Percentiles rank a stretch among this genome's conserved stretches.
Evolutionary conservation across 2,329 filamentous ascomycete genomes (phyloP).

Genomic region (Pseudopyricularia javanii): DNA sequence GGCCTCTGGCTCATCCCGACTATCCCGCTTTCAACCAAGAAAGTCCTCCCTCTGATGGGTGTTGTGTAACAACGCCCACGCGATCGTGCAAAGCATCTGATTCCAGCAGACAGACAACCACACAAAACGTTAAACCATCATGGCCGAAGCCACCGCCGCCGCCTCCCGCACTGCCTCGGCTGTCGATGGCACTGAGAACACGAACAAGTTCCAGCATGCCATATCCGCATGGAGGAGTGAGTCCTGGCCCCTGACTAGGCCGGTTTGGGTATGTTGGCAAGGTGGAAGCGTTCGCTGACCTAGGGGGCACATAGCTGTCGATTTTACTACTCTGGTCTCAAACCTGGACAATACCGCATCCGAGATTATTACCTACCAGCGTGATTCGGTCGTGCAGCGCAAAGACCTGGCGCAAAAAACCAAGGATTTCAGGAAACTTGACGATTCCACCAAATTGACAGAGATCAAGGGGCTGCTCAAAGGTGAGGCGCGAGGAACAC

Average conservation of each 20-base stretch:
- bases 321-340: conserved; percentile 71
- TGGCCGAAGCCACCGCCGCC: conserved; percentile 10
- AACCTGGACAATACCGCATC: conserved; percentile 88
- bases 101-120: background rate
- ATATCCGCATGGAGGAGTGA: conserved; percentile 93
- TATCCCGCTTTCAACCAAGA: background rate
- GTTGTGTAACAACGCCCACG: background rate
- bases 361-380: conserved; percentile 84
- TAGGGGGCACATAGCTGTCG: conserved; percentile 50
- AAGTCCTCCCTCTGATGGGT: background rate
- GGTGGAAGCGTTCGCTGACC: conserved; percentile 1
- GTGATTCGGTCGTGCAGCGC: conserved; percentile 87
- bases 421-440: conserved; percentile 91
- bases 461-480: conserved; percentile 88
- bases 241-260: conserved; percentile 9
- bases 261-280: background rate
- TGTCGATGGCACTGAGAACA: conserved; percentile 21
- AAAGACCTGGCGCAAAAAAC: conserved; percentile 99
- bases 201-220: conserved; percentile 93
- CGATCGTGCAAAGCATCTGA: background rate
- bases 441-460: conserved; percentile 72
- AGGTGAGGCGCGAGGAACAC: conserved; percentile 32
- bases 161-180: conserved; percentile 2
- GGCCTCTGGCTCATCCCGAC: background rate
- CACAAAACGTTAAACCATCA: conserved; percentile 10